Evolutionary conservation across 1,284 basidiomycete species (phyloP).

Genomic region (Phellopilus nigrolimitatus): DNA sequence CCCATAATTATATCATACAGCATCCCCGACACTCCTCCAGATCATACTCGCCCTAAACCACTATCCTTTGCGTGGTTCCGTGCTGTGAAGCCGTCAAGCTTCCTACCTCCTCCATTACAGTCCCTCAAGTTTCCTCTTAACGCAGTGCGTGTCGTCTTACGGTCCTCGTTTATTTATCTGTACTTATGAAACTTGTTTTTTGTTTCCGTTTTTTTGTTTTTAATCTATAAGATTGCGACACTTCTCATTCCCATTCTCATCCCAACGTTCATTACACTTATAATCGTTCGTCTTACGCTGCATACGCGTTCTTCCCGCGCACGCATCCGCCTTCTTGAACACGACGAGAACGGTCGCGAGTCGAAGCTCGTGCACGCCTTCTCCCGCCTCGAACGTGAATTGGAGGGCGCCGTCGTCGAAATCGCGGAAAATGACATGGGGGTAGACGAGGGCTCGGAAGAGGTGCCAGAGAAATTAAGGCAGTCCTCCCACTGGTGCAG

Average conservation of each 20-base stretch:
- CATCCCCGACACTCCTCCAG: slow-evolving; percentile 19
- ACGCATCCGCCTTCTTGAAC: slow-evolving; percentile 26
- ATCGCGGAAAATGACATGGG: slow-evolving; percentile 14
- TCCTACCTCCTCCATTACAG: slow-evolving; percentile 30
- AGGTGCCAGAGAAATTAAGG: slow-evolving; percentile 1
- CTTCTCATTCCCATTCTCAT: slow-evolving; percentile 30
- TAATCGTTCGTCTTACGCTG: slow-evolving; percentile 23
- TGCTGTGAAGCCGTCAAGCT: slow-evolving; percentile 16
- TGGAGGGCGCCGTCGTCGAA: slow-evolving; percentile 17
- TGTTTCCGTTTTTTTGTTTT: slow-evolving; percentile 30
- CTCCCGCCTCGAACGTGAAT: slow-evolving; percentile 7
- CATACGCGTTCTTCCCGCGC: slow-evolving; percentile 24
- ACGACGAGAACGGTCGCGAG: slow-evolving; percentile 12
- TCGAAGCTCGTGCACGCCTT: slow-evolving; percentile 21
- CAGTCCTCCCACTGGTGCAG: background rate
- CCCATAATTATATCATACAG: slow-evolving; percentile 23
- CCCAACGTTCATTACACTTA: slow-evolving; percentile 29
- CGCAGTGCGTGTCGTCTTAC: slow-evolving; percentile 34
- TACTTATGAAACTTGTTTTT: no score
- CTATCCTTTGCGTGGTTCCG: slow-evolving; percentile 22
- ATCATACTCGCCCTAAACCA: slow-evolving; percentile 10
- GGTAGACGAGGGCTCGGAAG: background rate
- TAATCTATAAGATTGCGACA: slow-evolving; percentile 14
- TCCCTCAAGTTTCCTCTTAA: slow-evolving; percentile 35
- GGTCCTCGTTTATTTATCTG: no score